These are phyloP conservation scores for Cladophialophora immunda DNA, from an alignment of 2,329 filamentous ascomycete species.

Conservation along the genomic window DNA sequence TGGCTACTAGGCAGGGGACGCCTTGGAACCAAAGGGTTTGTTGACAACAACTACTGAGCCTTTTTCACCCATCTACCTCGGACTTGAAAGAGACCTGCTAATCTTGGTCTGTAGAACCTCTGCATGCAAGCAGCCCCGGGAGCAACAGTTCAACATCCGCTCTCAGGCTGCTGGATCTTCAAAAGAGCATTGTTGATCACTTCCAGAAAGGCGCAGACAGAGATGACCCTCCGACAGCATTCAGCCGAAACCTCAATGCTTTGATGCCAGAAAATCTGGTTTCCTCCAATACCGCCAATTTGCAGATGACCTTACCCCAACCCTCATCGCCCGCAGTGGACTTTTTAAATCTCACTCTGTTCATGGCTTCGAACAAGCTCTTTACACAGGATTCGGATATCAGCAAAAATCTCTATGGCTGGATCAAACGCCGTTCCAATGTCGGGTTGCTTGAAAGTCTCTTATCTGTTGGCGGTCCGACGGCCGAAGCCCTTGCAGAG, in stretches of 20 bases:
- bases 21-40: too few relatives aligned
- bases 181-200: not conserved
- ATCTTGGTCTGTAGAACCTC: not conserved
- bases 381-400: not conserved
- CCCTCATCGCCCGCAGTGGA: not conserved
- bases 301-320: too few relatives aligned
- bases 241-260: not conserved
- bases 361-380: conserved; percentile 12
- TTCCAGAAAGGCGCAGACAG: not conserved
- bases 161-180: not conserved
- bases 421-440: not conserved
- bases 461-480: not conserved
- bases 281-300: too few relatives aligned
- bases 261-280: not conserved
- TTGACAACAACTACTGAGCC: too few relatives aligned
- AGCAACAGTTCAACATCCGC: not conserved
- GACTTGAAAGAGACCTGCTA: not conserved
- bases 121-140: not conserved
- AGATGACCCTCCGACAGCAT: not conserved
- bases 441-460: not conserved
- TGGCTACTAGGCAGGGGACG: too few relatives aligned
- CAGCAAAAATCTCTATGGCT: not conserved
- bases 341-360: conserved; percentile 6
- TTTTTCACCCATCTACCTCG: not conserved
- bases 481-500: not conserved